Base-by-base conservation (phyloP, 805 yeast genomes). In the Lipomyces starkeyi region DNA sequence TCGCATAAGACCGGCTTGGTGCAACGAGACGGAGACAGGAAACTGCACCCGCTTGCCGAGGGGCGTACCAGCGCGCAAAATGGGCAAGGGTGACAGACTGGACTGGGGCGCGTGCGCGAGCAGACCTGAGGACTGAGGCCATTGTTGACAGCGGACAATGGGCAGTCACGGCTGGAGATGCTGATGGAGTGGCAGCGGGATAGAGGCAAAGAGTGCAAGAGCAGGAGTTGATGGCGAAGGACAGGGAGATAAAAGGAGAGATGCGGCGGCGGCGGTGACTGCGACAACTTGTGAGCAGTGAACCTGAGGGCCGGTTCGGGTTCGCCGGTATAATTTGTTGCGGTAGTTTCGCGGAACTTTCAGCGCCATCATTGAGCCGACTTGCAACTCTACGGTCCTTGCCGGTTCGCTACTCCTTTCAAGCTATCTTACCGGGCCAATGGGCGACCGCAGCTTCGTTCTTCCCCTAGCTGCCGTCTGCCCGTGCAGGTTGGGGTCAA, bases 1-100 rank as follows among this genome's bases (percentile, higher is more conserved):
- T 25, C 0, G 56, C 32, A 29, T 53, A 53, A 53, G 56, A 53
- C 56, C 56, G 29, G 56, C 56, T 53, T 53, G 56, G 56, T 11
- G 34, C 32, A 14, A 53, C 56, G 34, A 53, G 34, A 25, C 34
- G 56, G 56, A 53, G 34, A 25, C 29, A 11, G 34, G 34, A 14
- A 13, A 25, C 34, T n/a, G 34, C 27, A 22, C 9, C 8, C 6
- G 56, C 4, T 25, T 29, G 56, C 34, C 27, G 34, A 22, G 34
- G 17, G n/a, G 32, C 29, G 32, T 27, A 25, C 56, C 56, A 25
- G 56, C 56, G 56, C 54, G 54, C 54, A 13, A 49, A 17, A 9
- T n/a, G 14, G 56, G 56, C 29, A 17, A 53, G 9, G 3, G 56
- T 25, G 56, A 25, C 56, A 5, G 56, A n/a, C 25, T 25, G 56